Base-by-base conservation (phyloP, 495 filamentous ascomycete species). In the Recurvomyces mirabilis region DNA sequence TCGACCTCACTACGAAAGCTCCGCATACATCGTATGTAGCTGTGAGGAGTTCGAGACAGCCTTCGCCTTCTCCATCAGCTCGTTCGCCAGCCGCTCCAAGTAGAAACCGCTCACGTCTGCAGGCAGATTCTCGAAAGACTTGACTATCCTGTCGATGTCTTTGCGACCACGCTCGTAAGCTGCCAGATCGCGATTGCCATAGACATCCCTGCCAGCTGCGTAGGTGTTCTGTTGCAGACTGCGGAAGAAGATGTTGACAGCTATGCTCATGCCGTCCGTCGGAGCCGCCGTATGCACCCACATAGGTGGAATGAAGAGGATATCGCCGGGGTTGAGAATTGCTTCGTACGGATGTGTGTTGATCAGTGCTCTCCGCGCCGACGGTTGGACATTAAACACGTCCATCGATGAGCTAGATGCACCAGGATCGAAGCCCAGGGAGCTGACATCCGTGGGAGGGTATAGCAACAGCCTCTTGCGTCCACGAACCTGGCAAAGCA, bases 201-300 rank as follows among this genome's bases (percentile, higher is more conserved):
- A 93, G 2, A 93, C 81, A 62, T 94, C 87, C 51, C 72, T 71
- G 9, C 87, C 86, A 19, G 73, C 51, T 5, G 86, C 75, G 62
- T 94, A 93, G 14, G 43, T 26, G 2, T 74, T 76, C 12, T 62
- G 64, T 19, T 75, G 65, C 9, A 88, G 63, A 43, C 79, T 81
- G 29, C 74, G 74, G 57, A 93, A 94, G 68, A 91, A 93, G 11
- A 87, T 73, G 55, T 94, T 93, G 4, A 94, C 78, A 1, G 81
- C 82, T 5, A 93, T 67, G 52, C 82, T 86, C 24, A 75, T 52
- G 4, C 72, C 68, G 12, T 70, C 73, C 1, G 68, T 65, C 1
- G 83, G 81, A 3, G 71, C 39, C 2, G 81, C 82, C n/a, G 81
- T 81, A 59, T 94, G 87, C 25, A 82, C 65, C 86, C 87, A 93